Conservation (phyloP, 1,139 yeast genomes). For the Candida sp. region DNA sequence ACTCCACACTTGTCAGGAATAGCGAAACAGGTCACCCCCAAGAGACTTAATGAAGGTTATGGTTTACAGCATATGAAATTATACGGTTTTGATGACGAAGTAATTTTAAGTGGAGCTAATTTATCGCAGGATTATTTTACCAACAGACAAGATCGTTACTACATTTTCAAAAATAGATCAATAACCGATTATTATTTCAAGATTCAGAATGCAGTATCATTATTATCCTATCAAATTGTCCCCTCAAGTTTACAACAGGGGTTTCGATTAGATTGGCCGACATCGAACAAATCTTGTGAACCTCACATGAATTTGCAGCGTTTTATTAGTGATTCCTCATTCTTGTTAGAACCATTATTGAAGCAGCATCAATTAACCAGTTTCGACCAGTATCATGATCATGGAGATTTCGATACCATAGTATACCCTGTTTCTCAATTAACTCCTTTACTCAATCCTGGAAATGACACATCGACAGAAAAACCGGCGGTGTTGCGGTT, state of each 20-base stretch:
- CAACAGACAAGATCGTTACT: constrained; percentile 94
- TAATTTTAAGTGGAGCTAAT: constrained; percentile 89
- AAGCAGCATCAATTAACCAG: constrained; percentile 35
- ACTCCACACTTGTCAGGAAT: constrained; percentile 83
- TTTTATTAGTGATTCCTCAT: constrained; percentile 60
- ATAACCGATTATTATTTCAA: constrained; percentile 72
- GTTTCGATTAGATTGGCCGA: constrained; percentile 72
- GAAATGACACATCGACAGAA: constrained; percentile 69
- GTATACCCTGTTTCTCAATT: constrained; percentile 93
- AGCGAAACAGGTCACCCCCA: constrained; percentile 65
- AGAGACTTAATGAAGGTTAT: constrained; percentile 82
- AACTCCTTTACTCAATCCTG: constrained; percentile 68
- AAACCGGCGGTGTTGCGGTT: constrained; percentile 64
- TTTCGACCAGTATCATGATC: constrained; percentile 31
- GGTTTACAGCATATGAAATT: constrained; percentile 98
- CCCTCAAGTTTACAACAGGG: constrained; percentile 40
- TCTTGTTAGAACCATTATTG: constrained; percentile 54
- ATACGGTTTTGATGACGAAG: constrained; percentile 91
- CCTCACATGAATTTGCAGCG: constrained; percentile 59
- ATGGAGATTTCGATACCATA: constrained; percentile 45
- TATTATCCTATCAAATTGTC: constrained; percentile 62
- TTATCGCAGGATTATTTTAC: constrained; percentile 88
- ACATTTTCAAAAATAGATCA: constrained; percentile 54
- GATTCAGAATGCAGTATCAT: constrained; percentile 63
- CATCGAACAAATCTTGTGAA: constrained; percentile 65